phyloP scores from a whole-genome alignment of 2,329 filamentous ascomycete genomes.

The Alternaria sp. region DNA sequence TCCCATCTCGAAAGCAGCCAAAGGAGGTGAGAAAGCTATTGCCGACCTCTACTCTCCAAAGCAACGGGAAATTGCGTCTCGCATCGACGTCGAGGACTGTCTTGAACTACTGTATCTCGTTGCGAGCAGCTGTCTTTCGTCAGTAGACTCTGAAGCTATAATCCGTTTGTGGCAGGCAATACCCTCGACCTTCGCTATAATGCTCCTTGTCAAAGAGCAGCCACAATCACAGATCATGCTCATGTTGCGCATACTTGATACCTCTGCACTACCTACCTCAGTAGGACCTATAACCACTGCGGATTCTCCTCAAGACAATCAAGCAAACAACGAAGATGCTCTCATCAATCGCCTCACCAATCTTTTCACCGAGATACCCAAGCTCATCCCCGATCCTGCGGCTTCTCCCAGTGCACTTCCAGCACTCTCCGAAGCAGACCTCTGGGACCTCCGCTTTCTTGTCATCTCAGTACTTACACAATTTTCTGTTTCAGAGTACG shows the following conservation, averaged over 20 bases:
- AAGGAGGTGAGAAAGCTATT: slow-evolving; percentile 37
- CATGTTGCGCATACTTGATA: slow-evolving; percentile 72
- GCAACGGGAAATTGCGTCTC: slow-evolving; percentile 59
- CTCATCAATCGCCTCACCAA: slow-evolving; percentile 71
- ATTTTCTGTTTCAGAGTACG: slow-evolving; percentile 68
- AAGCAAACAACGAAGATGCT: slow-evolving; percentile 52
- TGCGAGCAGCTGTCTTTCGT: slow-evolving; percentile 66
- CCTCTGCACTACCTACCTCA: slow-evolving; percentile 69
- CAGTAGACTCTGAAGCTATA: slow-evolving; percentile 50
- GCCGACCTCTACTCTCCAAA: slow-evolving; percentile 47
- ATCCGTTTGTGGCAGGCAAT: slow-evolving; percentile 72
- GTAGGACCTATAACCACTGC: slow-evolving; percentile 71
- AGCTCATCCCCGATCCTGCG: slow-evolving; percentile 38
- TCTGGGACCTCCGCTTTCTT: slow-evolving; percentile 58
- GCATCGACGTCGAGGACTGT: slow-evolving; percentile 70
- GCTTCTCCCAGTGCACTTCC: not conserved
- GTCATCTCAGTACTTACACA: slow-evolving; percentile 60
- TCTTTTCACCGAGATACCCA: slow-evolving; percentile 67
- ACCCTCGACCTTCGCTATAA: slow-evolving; percentile 70
- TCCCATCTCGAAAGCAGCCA: slow-evolving; percentile 53
- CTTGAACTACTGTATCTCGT: slow-evolving; percentile 72
- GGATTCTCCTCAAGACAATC: slow-evolving; percentile 51
- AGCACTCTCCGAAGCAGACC: slow-evolving; percentile 40
- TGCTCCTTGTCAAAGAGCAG: slow-evolving; percentile 74
- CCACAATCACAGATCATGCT: slow-evolving; percentile 68